Base-by-base conservation (phyloP, 169 alveolate genomes). In the Plasmodium blacklocki region DNA sequence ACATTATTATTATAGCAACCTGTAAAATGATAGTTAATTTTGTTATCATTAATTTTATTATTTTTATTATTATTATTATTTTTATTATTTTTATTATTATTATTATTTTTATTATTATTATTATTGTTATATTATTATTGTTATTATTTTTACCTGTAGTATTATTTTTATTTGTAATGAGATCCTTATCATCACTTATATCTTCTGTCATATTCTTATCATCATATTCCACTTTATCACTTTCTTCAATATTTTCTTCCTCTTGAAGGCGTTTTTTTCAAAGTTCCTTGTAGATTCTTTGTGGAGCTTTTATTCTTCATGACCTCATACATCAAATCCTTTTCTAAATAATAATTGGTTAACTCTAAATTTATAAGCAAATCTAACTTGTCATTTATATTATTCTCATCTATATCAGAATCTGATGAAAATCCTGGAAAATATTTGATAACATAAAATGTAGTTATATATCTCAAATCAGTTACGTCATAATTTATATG, bases 401-500 rank as follows among this genome's bases (percentile, higher is more conserved):
- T 15, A 3, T 52, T 14, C 3, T 29, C 45, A 26, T 83, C 85
- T 12, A 68, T 32, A 18, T 83, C 85, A 19, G 8, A 1, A 7
- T 67, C 78, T n/a, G 50, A 8, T 0, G 64, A 29, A 43, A 67
- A 83, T 2, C 83, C 91, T 18, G 91, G 91, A 12, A 83, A 83
- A 43, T 54, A 83, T 68, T 68, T 83, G 0, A 83, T 68, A 47
- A 21, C 23, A 43, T 26, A 67, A 68, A 29, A 83, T 4, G 80
- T 83, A 2, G 85, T 83, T 12, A 83, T 29, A 49, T 83, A 68
- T 14, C 91, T 68, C 45, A 83, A 56, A 67, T 83, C 91, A 7
- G 6, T 67, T 39, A 58, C 66, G 12, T 54, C 70, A 68, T 68
- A 83, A 12, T 52, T 39, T 2, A 29, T 1, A 1, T 68, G 54